Base-by-base conservation (phyloP, 805 yeast genomes). In the Metschnikowia colocasiae region DNA sequence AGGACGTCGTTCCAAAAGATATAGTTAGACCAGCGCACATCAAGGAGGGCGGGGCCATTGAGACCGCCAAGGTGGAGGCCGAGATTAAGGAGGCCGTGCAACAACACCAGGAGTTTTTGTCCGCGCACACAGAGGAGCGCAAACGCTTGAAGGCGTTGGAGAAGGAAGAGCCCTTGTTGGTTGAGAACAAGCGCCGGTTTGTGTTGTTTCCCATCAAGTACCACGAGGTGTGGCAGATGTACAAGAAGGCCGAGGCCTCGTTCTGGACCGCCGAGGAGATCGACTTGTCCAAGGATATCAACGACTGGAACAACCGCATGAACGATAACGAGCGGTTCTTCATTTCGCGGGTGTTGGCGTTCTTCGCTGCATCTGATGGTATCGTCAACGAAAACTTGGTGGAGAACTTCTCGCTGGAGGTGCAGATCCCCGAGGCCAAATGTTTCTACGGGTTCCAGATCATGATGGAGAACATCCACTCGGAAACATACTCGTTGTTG, bases 231-330 rank as follows among this genome's bases (percentile, higher is more conserved):
- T 92, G 98, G 98, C 96, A 92, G 71, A 91, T 95, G 78, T 92
- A 92, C 74, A 92, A 92, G 78, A 89, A 92, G 74, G 97, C 98
- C 43, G 99, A 94, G 78, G 99, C 99, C 13, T 92, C 98, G 5
- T 92, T 92, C 80, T 92, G 99, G 99, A 94, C 98, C 34, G 97
- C 98, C 40, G 99, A 92, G 76, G 99, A 94, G 74, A 90, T 92
- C 57, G 99, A 92, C 71, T 80, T 92, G 55, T 83, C 95, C 47
- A 94, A 92, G 76, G 99, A 92, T 69, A 64, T 78, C 51, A 80
- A 79, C 61, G 99, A 92, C 74, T 92, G 99, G 99, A 91, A 88
- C 67, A 80, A 85, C 74, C 76, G 77, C 62, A 76, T 92, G 76
- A 91, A 78, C 65, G 94, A 87, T 48, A 92, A 91, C 67, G 99